Base-by-base conservation (phyloP, 2,329 filamentous ascomycete genomes). In the Xylaria sp. region DNA sequence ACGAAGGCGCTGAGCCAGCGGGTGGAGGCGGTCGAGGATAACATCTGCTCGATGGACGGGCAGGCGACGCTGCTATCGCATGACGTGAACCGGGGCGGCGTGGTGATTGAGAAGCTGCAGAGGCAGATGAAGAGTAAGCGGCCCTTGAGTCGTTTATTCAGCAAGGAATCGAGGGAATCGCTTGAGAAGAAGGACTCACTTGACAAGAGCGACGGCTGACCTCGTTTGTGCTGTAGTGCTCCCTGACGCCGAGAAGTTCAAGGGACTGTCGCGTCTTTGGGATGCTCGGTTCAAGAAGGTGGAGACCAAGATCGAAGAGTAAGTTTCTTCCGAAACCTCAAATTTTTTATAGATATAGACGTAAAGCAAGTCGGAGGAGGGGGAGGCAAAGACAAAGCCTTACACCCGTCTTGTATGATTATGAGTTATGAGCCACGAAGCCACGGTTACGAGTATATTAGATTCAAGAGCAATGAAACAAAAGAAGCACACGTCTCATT, bases 61-160 rank as follows among this genome's bases (percentile, higher is more conserved):
- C 63, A 63, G 53, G 53, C 62, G 7, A 65, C 62, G 21, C 52
- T 67, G 22, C 40, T 67, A 45, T 62, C 62, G 21, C 64, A 67
- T 47, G 64, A 67, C 46, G 54, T 65, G 24, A 56, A 46, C 38
- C 63, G 64, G 16, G 64, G 64, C 22, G 57, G 58, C 19, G 52
- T 58, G 1, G 54, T 61, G 7, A 59, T 67, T 19, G 64, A 67
- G 48, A 65, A 61, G 39, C 48, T 67, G 18, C 56, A 62, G 51
- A 59, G 57, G 46, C 61, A 63, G 40, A 57, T 67, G 48, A 64
- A 63, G 39, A 59, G 60, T 63, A 48, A 54, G 58, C 18, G 7
- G 18, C 9, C 17, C 39, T 18, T 4, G 29, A 37, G 2, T 6
- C 18, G 6, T 19, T 6, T 16, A n/a, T n/a, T n/a, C n/a, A n/a